Base-by-base conservation (phyloP, 2,329 filamentous ascomycete genomes). In the Stagonosporopsis tanaceti region DNA sequence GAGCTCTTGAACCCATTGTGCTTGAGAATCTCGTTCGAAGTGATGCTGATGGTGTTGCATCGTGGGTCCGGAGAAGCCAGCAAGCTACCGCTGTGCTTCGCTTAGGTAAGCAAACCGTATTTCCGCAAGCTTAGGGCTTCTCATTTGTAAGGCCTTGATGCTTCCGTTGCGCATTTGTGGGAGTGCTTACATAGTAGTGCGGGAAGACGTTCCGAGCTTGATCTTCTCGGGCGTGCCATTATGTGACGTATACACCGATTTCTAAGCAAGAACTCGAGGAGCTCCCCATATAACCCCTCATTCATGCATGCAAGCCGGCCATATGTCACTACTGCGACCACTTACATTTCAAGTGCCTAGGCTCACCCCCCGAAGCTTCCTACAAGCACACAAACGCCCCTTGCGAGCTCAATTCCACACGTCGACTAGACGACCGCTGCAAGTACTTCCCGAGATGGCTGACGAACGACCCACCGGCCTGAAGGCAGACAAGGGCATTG, bases 401-500 rank as follows among this genome's bases (percentile, higher is more conserved):
- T 52, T 63, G 44, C 57, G 41, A 34, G 60, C 65, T 38, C 54
- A 51, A 8, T 65, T 72, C 47, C 64, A 70, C 53, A 66, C 62
- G 39, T 66, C 66, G 12, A 57, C 35, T 27, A 60, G 37, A 54
- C 50, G 48, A 41, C 46, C 65, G 34, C 59, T 53, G 27, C 62
- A 55, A 38, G 60, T 61, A 50, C 54, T 63, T 14, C 53, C 60
- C 47, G 59, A 65, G 14, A 74, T 74, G 70, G 63, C 70, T 30
- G 57, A 65, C 58, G 69, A 71, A 50, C 71, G 75, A 65, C 82
- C 84, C 17, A 85, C 81, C 6, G 85, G 86, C 54, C 78, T 87
- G 57, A 84, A 86, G 63, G 86, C 85, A 65, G 85, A 81, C 62
- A 84, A 83, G 48, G 87, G 87, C 74, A 86, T 89, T 59, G 87